Base-by-base conservation (phyloP, 306 rosid genomes). In the Phaseolus lunatus region DNA sequence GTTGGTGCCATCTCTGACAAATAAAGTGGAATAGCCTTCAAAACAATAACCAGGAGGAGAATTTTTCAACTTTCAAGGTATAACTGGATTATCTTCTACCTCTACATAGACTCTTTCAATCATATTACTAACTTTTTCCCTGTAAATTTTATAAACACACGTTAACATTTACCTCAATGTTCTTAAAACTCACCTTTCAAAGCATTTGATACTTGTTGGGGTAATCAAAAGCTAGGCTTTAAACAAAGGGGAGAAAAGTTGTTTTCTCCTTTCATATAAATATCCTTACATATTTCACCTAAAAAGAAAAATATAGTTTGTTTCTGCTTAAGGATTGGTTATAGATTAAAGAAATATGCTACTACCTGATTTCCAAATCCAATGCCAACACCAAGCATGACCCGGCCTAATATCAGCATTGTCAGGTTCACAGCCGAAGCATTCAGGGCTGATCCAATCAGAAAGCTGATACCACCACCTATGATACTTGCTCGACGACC, bases 1-100 rank as follows among this genome's bases (percentile, higher is more conserved):
- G 97, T 87, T 1, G 97, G 98, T 1, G 98, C 98, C 92, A 94
- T 89, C 85, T 94, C 98, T 67, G 98, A 94, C 61, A 94, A 77
- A 82, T 94, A 94, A 6, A 94, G 88, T 24, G 98, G 98, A 76
- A 92, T 85, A 35, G 92, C 98, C 98, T 93, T 86, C 83, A 75
- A 85, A 78, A 89, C 33, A 82, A 80, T 26, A 20, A 85, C n/a
- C 19, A 41, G 37, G 68, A 62, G 41, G 79, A 74, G 35, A 67
- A 69, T 27, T 67, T 48, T 47, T 67, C 83, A 78, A 70, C 27
- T 68, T 65, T 15, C 37, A 62, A 76, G 78, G 41, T 59, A 59
- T 59, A 26, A 13, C 67, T 59, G 6, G 43, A 57, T 75, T 53
- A 61, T 74, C 63, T 74, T 62, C 70, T 24, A 73, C 50, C 70